Evolutionary conservation across 257 asterid species (phyloP).

Genomic region (Lavandula angustifolia): DNA sequence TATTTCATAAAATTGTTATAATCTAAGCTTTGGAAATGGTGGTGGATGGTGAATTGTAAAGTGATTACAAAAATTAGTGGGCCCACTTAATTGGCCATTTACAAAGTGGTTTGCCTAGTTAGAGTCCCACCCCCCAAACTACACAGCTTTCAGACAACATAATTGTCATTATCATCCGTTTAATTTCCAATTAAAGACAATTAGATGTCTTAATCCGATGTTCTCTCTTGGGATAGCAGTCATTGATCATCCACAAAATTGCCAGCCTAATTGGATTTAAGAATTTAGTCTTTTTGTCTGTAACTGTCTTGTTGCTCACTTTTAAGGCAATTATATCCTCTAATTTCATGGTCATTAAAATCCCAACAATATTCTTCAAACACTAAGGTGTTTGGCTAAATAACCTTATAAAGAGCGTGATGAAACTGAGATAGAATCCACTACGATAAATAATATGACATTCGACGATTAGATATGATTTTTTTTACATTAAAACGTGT

Average conservation of each 20-base stretch:
- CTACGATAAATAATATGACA: not conserved
- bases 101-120: constrained; percentile 39
- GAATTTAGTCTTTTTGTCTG: not conserved
- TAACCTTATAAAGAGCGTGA: not conserved
- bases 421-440: not conserved
- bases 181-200: constrained; percentile 8
- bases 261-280: constrained; percentile 15
- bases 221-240: constrained; percentile 21
- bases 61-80: constrained; percentile 22
- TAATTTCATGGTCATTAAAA: constrained; percentile 6
- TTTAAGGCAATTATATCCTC: constrained; percentile 28
- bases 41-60: constrained; percentile 41
- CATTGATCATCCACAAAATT: constrained; percentile 28
- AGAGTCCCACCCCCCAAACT: constrained; percentile 34
- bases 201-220: constrained; percentile 29
- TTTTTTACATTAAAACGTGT: too few species aligned
- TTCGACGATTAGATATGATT: not conserved
- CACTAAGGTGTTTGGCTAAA: constrained; percentile 25
- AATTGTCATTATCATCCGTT: constrained; percentile 31
- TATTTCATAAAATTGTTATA: not conserved
- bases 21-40: constrained; percentile 27
- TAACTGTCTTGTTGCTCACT: constrained; percentile 22
- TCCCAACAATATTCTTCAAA: not conserved
- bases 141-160: constrained; percentile 28
- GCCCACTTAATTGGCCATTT: constrained; percentile 35